phyloP scores from a whole-genome alignment of 345 rosid genomes.

The Eucalyptus virginea region DNA sequence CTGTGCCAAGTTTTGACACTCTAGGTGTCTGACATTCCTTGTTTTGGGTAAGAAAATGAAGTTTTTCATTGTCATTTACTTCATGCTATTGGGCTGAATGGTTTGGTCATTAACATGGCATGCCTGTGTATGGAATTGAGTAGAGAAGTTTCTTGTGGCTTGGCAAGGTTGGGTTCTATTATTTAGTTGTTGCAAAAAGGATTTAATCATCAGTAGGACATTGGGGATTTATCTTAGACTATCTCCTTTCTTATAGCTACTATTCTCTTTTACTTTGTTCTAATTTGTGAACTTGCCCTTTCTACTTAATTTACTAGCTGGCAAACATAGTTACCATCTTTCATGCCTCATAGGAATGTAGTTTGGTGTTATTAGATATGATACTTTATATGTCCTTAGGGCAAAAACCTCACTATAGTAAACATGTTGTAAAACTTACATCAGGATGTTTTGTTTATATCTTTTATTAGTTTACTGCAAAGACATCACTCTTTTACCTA shows the following conservation, averaged over 20 bases:
- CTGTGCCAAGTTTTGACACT: no score
- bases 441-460: not conserved
- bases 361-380: not conserved
- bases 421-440: not conserved
- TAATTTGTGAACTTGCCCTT: not conserved
- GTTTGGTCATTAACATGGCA: not conserved
- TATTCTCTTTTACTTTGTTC: not conserved
- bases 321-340: not conserved
- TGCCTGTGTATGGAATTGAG: not conserved
- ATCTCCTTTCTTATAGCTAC: not conserved
- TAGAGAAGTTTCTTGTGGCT: not conserved
- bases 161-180: no score
- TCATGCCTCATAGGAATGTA: not conserved
- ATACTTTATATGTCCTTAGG: not conserved
- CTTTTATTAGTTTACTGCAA: not conserved
- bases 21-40: no score
- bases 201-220: not conserved
- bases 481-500: no score
- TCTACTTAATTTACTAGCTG: fast-evolving
- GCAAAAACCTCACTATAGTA: not conserved
- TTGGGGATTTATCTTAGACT: not conserved
- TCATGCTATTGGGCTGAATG: not conserved
- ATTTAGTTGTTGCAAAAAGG: not conserved
- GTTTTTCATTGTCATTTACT: not conserved
- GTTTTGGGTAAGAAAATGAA: not conserved